These are phyloP conservation scores for Euphorbia celastroides DNA, from an alignment of 441 rosid genomes.

Conservation along the genomic window DNA sequence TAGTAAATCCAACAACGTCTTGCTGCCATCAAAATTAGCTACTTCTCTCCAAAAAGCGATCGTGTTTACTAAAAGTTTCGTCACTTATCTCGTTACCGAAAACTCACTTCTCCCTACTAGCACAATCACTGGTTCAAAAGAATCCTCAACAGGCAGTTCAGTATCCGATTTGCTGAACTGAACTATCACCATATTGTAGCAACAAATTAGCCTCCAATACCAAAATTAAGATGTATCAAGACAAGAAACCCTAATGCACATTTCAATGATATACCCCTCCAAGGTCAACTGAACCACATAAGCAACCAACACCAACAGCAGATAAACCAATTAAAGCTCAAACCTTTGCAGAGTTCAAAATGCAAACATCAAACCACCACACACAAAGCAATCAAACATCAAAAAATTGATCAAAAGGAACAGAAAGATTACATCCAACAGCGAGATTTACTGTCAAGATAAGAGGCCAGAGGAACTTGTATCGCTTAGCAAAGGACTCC, in stretches of 20 bases:
- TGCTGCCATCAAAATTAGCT: not conserved
- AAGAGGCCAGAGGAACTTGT: conserved; percentile 82
- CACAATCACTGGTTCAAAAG: not conserved
- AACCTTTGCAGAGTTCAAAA: not conserved
- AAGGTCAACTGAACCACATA: too few relatives aligned
- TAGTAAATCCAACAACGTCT: not conserved
- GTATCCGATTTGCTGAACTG: not conserved
- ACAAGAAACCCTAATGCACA: too few relatives aligned
- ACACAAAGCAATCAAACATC: not conserved
- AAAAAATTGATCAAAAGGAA: not conserved
- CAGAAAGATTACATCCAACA: conserved; percentile 54
- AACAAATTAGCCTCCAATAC: too few relatives aligned
- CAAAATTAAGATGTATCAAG: too few relatives aligned
- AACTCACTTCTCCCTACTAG: not conserved
- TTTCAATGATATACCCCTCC: too few relatives aligned
- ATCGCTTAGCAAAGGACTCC: conserved; percentile 78
- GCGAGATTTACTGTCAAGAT: conserved; percentile 70
- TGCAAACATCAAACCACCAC: not conserved
- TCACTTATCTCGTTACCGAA: not conserved
- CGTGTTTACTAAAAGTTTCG: not conserved
- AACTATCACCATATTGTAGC: too few relatives aligned
- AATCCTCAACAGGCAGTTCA: not conserved
- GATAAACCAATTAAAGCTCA: not conserved
- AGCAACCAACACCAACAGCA: too few relatives aligned
- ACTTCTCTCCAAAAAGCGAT: too few relatives aligned